Percentiles rank a stretch among this genome's conserved stretches.
These are phyloP conservation scores for Boletus sp. DNA, from an alignment of 768 basidiomycete species.

Conservation along the genomic window DNA sequence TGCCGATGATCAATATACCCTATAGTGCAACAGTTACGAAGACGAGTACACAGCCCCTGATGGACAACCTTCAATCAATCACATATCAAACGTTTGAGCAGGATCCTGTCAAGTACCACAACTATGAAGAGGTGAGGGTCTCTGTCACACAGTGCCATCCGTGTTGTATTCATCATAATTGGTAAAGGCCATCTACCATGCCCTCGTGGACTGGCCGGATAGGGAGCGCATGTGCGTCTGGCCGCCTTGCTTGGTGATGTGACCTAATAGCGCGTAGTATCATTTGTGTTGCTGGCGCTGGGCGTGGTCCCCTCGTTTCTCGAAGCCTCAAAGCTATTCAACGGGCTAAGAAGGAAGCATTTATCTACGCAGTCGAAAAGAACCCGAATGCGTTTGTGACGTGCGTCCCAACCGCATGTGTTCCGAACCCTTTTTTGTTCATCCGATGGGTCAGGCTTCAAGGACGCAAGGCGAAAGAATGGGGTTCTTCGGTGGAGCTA, in stretches of 20 bases:
- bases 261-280: slow-evolving; percentile 46
- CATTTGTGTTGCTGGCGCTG: slow-evolving; percentile 92
- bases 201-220: slow-evolving; percentile 69
- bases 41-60: slow-evolving; percentile 64
- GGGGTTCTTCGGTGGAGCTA: slow-evolving; percentile 77
- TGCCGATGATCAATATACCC: slow-evolving; percentile 15
- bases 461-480: slow-evolving; percentile 75
- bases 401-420: slow-evolving; percentile 47
- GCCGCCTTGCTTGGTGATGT: slow-evolving; percentile 12
- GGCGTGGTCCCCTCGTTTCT: slow-evolving; percentile 88
- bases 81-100: slow-evolving; percentile 98
- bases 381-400: slow-evolving; percentile 95
- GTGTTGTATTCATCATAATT: slow-evolving; percentile 7
- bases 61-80: slow-evolving; percentile 94
- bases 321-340: slow-evolving; percentile 77
- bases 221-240: slow-evolving; percentile 59
- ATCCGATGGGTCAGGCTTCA: slow-evolving; percentile 60
- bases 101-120: slow-evolving; percentile 93
- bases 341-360: slow-evolving; percentile 58
- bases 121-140: slow-evolving; percentile 82
- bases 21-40: slow-evolving; percentile 7
- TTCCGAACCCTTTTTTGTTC: slow-evolving; percentile 14
- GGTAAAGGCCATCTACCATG: slow-evolving; percentile 72
- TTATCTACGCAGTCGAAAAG: slow-evolving; percentile 91
- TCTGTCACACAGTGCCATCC: slow-evolving; percentile 9